A percentile compares a stretch with the other conserved stretches of the same genome.
Conservation (phyloP, 192 early-diverging fungal species). For the Obelidium mucronatum region DNA sequence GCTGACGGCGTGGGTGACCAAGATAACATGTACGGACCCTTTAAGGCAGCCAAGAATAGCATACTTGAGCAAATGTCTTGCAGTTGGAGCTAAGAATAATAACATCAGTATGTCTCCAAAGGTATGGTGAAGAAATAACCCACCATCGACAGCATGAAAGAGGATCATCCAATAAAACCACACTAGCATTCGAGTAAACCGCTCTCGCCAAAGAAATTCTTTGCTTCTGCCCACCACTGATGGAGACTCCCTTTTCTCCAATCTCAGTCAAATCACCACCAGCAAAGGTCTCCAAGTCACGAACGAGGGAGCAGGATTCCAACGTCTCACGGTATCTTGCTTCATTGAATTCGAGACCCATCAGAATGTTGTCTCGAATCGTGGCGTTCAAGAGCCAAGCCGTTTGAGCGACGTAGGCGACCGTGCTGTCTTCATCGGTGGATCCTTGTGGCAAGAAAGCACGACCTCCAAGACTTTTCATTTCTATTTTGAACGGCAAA, state of each 20-base stretch:
- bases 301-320: conserved; percentile 79
- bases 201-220: conserved; percentile 72
- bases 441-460: conserved; percentile 3
- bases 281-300: conserved; percentile 81
- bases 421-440: conserved; percentile 6
- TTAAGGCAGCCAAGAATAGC: conserved; percentile 77
- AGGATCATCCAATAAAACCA: conserved; percentile 83
- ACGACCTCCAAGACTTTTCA: conserved; percentile 31
- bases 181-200: conserved; percentile 71
- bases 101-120: no score
- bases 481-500: conserved; percentile 27
- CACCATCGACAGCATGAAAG: conserved; percentile 53
- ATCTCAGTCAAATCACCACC: conserved; percentile 55
- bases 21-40: conserved; percentile 79
- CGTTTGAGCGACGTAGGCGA: conserved; percentile 85
- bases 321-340: conserved; percentile 80
- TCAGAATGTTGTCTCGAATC: conserved; percentile 78
- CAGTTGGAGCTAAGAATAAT: conserved; percentile 95
- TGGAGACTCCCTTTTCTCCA: conserved; percentile 46
- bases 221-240: conserved; percentile 59
- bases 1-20: conserved; percentile 81
- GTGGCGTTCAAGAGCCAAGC: conserved; percentile 67
- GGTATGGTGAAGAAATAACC: no score
- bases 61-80: conserved; percentile 77
- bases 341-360: conserved; percentile 76